A percentile compares a stretch with the other conserved stretches of the same genome.
These are phyloP conservation scores for Leccinum griseonigrum DNA, from an alignment of 1,284 basidiomycete genomes.

Conservation along the genomic window DNA sequence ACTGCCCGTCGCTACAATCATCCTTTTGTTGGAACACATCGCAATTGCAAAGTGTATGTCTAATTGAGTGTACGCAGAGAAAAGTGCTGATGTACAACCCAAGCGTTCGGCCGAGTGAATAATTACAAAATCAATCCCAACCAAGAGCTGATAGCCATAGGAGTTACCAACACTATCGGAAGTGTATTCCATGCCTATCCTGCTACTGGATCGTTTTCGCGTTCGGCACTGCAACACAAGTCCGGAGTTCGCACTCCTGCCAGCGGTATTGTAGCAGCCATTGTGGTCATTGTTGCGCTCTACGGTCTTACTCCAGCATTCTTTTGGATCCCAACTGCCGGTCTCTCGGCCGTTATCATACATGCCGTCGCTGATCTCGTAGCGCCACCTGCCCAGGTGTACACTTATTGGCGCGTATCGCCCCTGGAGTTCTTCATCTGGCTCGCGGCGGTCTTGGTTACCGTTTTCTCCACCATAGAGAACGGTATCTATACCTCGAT, in stretches of 20 bases:
- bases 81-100: slow-evolving; percentile 14
- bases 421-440: slow-evolving; percentile 95
- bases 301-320: slow-evolving; percentile 92
- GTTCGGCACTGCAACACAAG: slow-evolving; percentile 94
- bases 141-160: slow-evolving; percentile 97
- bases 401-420: slow-evolving; percentile 90
- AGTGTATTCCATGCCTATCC: slow-evolving; percentile 91
- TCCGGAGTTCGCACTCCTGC: slow-evolving; percentile 94
- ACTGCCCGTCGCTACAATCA: slow-evolving; percentile 91
- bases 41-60: slow-evolving; percentile 84
- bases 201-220: slow-evolving; percentile 97
- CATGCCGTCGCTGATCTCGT: slow-evolving; percentile 94
- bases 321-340: slow-evolving; percentile 81
- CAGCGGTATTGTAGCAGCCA: slow-evolving; percentile 84
- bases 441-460: slow-evolving; percentile 84
- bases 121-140: slow-evolving; percentile 98
- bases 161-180: slow-evolving; percentile 87
- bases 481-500: slow-evolving; percentile 95
- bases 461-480: slow-evolving; percentile 88
- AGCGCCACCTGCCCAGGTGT: slow-evolving; percentile 84
- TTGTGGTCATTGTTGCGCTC: slow-evolving; percentile 91
- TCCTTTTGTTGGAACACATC: slow-evolving; percentile 95
- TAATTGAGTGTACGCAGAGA: not conserved
- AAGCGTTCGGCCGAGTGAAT: slow-evolving; percentile 92
- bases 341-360: slow-evolving; percentile 91